phyloP scores from a whole-genome alignment of 345 rosid species.

The Microthlaspi erraticum region DNA sequence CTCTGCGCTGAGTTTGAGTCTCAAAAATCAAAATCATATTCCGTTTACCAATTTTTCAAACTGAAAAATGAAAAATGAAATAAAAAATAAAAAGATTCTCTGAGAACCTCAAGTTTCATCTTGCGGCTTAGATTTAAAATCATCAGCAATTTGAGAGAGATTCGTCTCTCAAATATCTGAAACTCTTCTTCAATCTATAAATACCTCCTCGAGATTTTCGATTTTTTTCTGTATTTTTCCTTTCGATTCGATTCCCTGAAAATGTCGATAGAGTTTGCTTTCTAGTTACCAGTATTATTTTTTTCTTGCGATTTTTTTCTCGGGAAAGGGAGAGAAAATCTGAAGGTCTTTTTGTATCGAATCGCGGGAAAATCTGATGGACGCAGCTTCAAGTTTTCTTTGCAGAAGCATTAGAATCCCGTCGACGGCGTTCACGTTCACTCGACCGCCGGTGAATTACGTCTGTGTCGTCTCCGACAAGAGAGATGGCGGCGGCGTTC shows the following conservation, averaged over 20 bases:
- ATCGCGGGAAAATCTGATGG: constrained; percentile 45
- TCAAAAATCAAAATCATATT: constrained; percentile 19
- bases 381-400: constrained; percentile 53
- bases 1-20: neutral
- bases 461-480: constrained; percentile 41
- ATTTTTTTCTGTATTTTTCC: constrained; percentile 21
- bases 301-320: neutral
- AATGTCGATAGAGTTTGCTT: constrained; percentile 24
- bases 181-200: neutral
- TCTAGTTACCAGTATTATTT: constrained; percentile 12
- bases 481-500: constrained; percentile 28
- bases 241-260: constrained; percentile 8
- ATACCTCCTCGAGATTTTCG: constrained; percentile 16
- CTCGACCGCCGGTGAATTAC: constrained; percentile 45
- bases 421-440: constrained; percentile 46
- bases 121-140: constrained; percentile 41
- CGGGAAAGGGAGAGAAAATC: constrained; percentile 16
- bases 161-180: constrained; percentile 35
- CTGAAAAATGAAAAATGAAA: neutral
- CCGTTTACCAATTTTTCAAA: constrained; percentile 20
- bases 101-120: constrained; percentile 48
- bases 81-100: neutral
- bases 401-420: constrained; percentile 55
- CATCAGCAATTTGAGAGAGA: constrained; percentile 5
- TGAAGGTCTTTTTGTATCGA: neutral